Base-by-base conservation (phyloP, 352 stramenopile species). In the Pythium monospermum region DNA sequence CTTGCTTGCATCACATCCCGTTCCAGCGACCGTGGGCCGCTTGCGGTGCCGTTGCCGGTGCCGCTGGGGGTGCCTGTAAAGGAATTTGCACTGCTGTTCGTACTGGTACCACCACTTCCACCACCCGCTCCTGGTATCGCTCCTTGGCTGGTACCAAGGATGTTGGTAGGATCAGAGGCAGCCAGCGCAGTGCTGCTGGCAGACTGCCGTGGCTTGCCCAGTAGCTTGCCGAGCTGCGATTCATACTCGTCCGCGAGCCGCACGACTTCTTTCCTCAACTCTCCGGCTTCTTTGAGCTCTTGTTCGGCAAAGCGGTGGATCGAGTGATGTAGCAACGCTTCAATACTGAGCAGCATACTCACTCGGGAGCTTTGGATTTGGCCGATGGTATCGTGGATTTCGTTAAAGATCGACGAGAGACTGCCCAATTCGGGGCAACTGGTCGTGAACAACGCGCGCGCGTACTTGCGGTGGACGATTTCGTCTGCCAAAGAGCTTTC, bases 381-480 rank as follows among this genome's bases (percentile, higher is more conserved):
- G 13, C 68, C 69, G 33, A 94, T 59, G 1, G 77, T 91, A 43
- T 91, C 83, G 56, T 91, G 81, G 59, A 92, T 81, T 32, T 92
- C 75, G 36, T 76, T 85, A 58, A 94, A 87, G 6, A 92, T 54
- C 4, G 85, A 84, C 15, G 83, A 86, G 23, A 94, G 64, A 43
- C 69, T 86, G 15, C 76, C 78, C 11, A 89, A 43, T 41, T 87
- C 78, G 0, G 78, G 56, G 36, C 68, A 90, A 63, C 73, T 88
- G 3, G 81, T 91, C 23, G 83, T 91, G 49, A 94, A 94, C n/a
- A 94, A 69, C n/a, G 79, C 79, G 11, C 83, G 78, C 22, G 76
- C 67, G 45, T 94, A 84, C 68, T 88, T 89, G 30, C 77, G 73
- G 28, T 86, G 64, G 15, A 88, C 64, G 32, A 94, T 69, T 44